Conservation (phyloP, 768 basidiomycete species). For the Gloeostereum incarnatum region DNA sequence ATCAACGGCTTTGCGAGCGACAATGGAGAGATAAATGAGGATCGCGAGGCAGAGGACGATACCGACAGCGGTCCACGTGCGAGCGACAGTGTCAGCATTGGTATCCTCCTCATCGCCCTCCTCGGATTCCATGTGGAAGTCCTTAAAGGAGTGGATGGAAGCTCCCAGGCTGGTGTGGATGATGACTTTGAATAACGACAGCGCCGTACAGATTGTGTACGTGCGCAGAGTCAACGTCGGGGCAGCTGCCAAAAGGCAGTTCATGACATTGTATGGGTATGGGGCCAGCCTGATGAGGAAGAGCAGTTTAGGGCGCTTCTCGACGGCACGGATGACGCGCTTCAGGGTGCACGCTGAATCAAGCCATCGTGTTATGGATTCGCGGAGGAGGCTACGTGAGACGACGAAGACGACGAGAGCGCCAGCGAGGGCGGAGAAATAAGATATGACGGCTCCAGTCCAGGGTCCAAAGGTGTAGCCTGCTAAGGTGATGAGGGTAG, state of each 20-base stretch:
- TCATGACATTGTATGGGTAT: conserved; percentile 92
- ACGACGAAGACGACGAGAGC: conserved; percentile 77
- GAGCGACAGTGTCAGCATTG: conserved; percentile 38
- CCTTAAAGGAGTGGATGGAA: conserved; percentile 77
- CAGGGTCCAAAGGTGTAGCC: conserved; percentile 87
- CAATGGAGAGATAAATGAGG: conserved; percentile 70
- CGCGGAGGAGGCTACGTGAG: conserved; percentile 67
- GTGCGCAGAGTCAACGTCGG: conserved; percentile 71
- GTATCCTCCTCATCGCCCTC: conserved; percentile 27
- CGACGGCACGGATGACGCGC: conserved; percentile 80
- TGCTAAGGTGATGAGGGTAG: conserved; percentile 85
- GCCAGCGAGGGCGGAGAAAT: conserved; percentile 76
- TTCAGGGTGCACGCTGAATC: conserved; percentile 61
- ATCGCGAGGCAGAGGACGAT: conserved; percentile 65
- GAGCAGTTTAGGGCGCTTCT: conserved; percentile 78
- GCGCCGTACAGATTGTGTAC: conserved; percentile 71
- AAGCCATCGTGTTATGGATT: conserved; percentile 64
- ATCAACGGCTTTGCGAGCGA: conserved; percentile 60
- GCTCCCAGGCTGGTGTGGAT: conserved; percentile 86
- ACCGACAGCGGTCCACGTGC: conserved; percentile 60
- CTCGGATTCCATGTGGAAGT: conserved; percentile 36
- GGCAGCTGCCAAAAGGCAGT: conserved; percentile 86
- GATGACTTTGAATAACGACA: conserved; percentile 84
- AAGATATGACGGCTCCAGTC: conserved; percentile 81
- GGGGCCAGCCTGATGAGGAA: conserved; percentile 91